Evolutionary conservation across 2,329 filamentous ascomycete species (phyloP), one percentile per base, ranked within the genome.

Genomic region (Huntiella bhutanensis): DNA sequence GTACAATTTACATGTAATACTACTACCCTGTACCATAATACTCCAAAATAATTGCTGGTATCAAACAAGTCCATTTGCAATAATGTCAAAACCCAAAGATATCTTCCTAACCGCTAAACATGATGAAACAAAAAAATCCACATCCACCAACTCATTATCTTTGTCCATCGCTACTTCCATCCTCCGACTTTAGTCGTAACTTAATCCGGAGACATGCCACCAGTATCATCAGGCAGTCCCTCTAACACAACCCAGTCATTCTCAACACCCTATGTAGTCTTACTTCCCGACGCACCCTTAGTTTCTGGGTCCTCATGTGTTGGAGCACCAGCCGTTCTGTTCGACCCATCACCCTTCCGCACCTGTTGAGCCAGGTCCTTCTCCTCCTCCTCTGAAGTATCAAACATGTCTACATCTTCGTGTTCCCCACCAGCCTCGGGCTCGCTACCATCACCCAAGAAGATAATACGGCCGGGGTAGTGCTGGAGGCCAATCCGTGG

Each of bases 401-500:
- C 85, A 64, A 95, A 93, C 79, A 94, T 88, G 57, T 94, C 86
- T 53, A 82, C 77, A 59, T 95, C 86, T 62, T 86, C 79, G 60
- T 82, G 82, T 63, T 91, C 85, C 55, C 22, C 22, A 58, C 87
- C 70, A 60, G 93, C 77, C 13, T 46, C 40, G 43, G 22, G 43
- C 68, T 95, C 87, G 57, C 85, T 93, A 57, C 88, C 91, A 67
- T 96, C 87, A 54, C 88, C 87, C 55, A 98, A 75, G 60, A 94
- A 79, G 62, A 96, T 96, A 62, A 95, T 86, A 56, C 87, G 79
- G 55, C 86, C 85, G 61, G 76, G 75, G 61, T 80, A 81, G 60
- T 79, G 80, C 62, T 77, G 68, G 55, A 74, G 66, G 53, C 75
- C 74, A 55, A 68, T 65, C 61, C 70, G 73, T 28, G 34, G 17